Percentiles rank a stretch among this genome's conserved stretches.
Conservation (phyloP, 2,329 filamentous ascomycete species). For the Epicoccum nigrum region DNA sequence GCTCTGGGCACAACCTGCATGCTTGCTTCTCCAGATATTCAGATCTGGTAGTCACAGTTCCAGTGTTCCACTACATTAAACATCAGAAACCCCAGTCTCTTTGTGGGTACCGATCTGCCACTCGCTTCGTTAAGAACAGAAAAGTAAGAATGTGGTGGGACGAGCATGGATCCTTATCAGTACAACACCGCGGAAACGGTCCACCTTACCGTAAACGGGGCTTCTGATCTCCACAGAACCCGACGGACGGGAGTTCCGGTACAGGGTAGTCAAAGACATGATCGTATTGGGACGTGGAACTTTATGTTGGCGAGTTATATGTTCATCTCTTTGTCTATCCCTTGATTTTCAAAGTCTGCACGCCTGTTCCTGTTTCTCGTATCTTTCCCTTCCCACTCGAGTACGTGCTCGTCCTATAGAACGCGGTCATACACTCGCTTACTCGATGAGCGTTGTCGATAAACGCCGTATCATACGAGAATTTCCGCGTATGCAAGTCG, state of each 20-base stretch:
- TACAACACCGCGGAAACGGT: constrained; percentile 30
- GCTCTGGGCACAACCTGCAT: constrained; percentile 13
- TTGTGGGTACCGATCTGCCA: constrained; percentile 29
- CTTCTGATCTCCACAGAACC: constrained; percentile 32
- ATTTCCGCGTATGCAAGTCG: too few relatives aligned
- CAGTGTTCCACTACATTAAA: constrained; percentile 3
- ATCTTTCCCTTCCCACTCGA: not conserved
- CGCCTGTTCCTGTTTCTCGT: not conserved
- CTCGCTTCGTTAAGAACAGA: constrained; percentile 30
- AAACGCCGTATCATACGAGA: too few relatives aligned
- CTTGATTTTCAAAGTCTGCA: constrained; percentile 9
- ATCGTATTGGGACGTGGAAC: constrained; percentile 29
- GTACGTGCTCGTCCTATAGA: not conserved
- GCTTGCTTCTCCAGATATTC: not conserved
- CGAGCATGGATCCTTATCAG: constrained; percentile 43
- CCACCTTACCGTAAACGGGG: constrained; percentile 27
- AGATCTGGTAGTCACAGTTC: not conserved
- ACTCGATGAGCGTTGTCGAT: too few relatives aligned
- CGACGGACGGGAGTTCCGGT: constrained; percentile 33
- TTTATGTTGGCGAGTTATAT: constrained; percentile 3
- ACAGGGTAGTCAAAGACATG: constrained; percentile 34
- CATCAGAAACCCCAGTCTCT: constrained; percentile 20
- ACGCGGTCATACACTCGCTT: not conserved
- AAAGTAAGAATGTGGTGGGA: constrained; percentile 17
- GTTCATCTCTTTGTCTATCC: constrained; percentile 18